These are phyloP conservation scores for Sporothrix brunneoviolacea DNA, from an alignment of 2,329 filamentous ascomycete genomes.

Conservation along the genomic window DNA sequence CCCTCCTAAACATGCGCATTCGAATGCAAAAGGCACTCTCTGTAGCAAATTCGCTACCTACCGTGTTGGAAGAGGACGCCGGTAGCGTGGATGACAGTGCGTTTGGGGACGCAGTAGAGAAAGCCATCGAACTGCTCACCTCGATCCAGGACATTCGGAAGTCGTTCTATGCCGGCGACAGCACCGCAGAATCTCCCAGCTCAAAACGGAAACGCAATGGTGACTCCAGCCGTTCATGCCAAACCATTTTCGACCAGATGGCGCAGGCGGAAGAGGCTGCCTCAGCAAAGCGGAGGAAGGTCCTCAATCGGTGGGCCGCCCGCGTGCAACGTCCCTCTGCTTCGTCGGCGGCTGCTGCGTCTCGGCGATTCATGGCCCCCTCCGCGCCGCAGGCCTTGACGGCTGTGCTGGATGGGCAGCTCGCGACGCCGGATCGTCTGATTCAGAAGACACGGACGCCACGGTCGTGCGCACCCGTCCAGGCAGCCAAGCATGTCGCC, in stretches of 20 bases:
- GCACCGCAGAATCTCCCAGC: conserved; percentile 40
- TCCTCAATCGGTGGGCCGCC: conserved; percentile 84
- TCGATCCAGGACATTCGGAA: conserved; percentile 66
- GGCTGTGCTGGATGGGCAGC: conserved; percentile 61
- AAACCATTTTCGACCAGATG: conserved; percentile 68
- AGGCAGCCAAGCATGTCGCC: conserved; percentile 50
- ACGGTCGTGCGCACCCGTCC: conserved; percentile 68
- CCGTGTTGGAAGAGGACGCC: conserved; percentile 35
- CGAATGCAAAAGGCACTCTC: conserved; percentile 87
- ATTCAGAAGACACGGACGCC: conserved; percentile 63
- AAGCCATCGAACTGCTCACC: conserved; percentile 58
- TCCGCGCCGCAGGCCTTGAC: conserved; percentile 54
- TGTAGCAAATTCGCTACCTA: conserved; percentile 66
- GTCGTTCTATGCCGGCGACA: conserved; percentile 45
- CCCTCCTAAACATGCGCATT: conserved; percentile 82
- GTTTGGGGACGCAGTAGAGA: conserved; percentile 78
- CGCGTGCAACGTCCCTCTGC: conserved; percentile 59
- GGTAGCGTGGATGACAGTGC: conserved; percentile 32
- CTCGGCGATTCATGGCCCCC: conserved; percentile 47
- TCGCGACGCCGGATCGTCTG: conserved; percentile 59
- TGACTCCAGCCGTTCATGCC: conserved; percentile 33
- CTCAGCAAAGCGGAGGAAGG: conserved; percentile 56
- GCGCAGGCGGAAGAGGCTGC: conserved; percentile 55
- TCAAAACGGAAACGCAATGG: conserved; percentile 33
- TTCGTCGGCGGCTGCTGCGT: conserved; percentile 43